A percentile compares a stretch with the other conserved stretches of the same genome.
Conservation (phyloP, 2,329 filamentous ascomycete genomes). For the Diaporthe sp. region DNA sequence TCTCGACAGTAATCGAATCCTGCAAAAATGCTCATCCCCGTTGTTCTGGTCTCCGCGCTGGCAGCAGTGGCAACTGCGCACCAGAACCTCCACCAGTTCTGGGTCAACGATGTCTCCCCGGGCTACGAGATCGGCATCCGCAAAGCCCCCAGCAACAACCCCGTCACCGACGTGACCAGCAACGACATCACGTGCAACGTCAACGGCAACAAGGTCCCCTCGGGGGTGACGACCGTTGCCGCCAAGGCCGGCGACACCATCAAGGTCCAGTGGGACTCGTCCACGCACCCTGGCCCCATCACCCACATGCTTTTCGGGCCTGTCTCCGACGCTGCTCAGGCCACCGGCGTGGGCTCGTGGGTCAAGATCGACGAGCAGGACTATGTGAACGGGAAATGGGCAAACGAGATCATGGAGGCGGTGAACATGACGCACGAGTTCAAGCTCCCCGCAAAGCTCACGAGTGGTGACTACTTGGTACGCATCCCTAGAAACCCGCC, state of each 20-base stretch:
- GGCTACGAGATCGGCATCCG: conserved; percentile 30
- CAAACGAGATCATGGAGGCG: conserved; percentile 24
- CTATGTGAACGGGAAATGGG: conserved; percentile 11
- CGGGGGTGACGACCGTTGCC: conserved; percentile 10
- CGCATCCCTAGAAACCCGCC: not conserved
- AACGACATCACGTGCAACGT: conserved; percentile 71
- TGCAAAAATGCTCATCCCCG: not conserved
- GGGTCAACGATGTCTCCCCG: conserved; percentile 13
- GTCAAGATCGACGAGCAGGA: conserved; percentile 22
- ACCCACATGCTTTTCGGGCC: conserved; percentile 26
- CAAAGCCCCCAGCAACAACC: conserved; percentile 63
- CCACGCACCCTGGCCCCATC: conserved; percentile 14
- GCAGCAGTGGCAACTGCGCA: conserved; percentile 14
- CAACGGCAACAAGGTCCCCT: conserved; percentile 50
- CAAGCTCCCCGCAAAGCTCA: conserved; percentile 47
- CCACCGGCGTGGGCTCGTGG: conserved; percentile 3
- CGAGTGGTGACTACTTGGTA: conserved; percentile 57
- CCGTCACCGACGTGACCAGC: conserved; percentile 65
- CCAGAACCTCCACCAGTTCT: conserved; percentile 27
- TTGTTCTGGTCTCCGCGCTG: conserved; percentile 14
- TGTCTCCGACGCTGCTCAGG: conserved; percentile 9
- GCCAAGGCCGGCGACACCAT: conserved; percentile 17
- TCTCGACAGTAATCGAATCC: not conserved
- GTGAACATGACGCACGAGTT: conserved; percentile 44
- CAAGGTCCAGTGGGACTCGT: conserved; percentile 29